Evolutionary conservation across 2,329 filamentous ascomycete species (phyloP), one percentile per base, ranked within the genome.

Genomic region (Sporothrix protearum): DNA sequence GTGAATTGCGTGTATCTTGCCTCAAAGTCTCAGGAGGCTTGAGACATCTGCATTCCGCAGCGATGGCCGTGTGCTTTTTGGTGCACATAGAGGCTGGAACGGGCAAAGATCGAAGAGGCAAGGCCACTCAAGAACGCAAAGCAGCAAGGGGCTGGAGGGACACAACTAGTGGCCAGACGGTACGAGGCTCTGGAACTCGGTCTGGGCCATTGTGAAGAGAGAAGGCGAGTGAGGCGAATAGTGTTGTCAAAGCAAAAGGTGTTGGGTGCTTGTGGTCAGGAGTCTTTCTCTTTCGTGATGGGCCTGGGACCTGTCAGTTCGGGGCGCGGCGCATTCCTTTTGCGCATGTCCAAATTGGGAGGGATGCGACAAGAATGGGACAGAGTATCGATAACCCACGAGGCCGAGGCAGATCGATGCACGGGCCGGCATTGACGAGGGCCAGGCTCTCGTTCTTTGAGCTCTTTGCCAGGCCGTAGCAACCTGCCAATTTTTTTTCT

Each of bases 101-200:
- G 16, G 63, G 63, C 7, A 66, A 49, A 30, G 39, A 66, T 47
- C 25, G 1, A n/a, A 66, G 42, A 49, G 25, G 63, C 63, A 19
- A n/a, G 28, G 42, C 22, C 61, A 9, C 39, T 42, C 25, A 19
- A 33, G 45, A 63, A 61, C 28, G 45, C 30, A 70, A 64, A 63
- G 55, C 68, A 66, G 47, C 47, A 55, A 72, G 59, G 67, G 71
- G 71, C 59, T 72, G 71, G 57, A 42, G 33, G n/a, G 69, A 59
- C 25, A 28, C 6, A 36, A 28, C 14, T 51, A 30, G 57, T 28
- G 47, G 67, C n/a, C 22, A 39, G 36, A 45, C 22, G 59, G 53
- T 42, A 51, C 63, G 45, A 70, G 71, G 63, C 68, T 71, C 71
- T 72, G 68, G 71, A 71, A 72, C 71, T 57, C 47, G 22, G 55